These are phyloP conservation scores for Populus nigra DNA, from an alignment of 345 rosid species.

Conservation along the genomic window DNA sequence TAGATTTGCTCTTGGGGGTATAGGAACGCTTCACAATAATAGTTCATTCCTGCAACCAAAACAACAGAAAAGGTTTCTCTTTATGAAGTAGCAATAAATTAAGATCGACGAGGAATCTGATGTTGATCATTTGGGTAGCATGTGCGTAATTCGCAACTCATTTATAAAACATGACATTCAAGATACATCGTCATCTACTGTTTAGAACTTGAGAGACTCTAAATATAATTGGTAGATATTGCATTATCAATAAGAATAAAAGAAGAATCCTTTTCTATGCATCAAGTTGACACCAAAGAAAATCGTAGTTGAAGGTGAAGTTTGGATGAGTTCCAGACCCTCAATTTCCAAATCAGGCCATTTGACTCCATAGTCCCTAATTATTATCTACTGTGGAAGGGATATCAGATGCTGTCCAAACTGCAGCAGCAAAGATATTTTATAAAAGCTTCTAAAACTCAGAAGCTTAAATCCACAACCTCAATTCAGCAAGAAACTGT, in stretches of 20 bases:
- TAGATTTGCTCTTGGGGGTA: constrained; percentile 44
- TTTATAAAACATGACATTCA: not conserved
- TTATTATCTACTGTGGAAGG: not conserved
- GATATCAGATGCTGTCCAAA: not conserved
- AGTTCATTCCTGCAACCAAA: constrained; percentile 41
- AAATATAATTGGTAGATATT: not conserved
- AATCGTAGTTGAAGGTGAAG: not conserved
- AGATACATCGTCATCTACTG: not conserved
- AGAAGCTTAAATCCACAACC: not conserved
- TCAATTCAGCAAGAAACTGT: not conserved
- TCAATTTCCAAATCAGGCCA: not conserved
- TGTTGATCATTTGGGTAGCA: not conserved
- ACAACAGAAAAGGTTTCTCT: not conserved
- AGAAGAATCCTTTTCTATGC: not conserved
- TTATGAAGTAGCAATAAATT: not conserved
- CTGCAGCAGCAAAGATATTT: not conserved
- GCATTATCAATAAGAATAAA: not conserved
- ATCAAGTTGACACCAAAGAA: not conserved
- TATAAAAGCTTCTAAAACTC: not conserved
- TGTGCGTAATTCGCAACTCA: not conserved
- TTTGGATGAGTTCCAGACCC: not conserved
- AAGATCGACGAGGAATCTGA: not conserved
- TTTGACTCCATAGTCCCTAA: not conserved
- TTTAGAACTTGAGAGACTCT: not conserved
- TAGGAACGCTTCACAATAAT: constrained; percentile 54